Conservation (phyloP, 129 eudicot species). For the Flaveria brownii region DNA sequence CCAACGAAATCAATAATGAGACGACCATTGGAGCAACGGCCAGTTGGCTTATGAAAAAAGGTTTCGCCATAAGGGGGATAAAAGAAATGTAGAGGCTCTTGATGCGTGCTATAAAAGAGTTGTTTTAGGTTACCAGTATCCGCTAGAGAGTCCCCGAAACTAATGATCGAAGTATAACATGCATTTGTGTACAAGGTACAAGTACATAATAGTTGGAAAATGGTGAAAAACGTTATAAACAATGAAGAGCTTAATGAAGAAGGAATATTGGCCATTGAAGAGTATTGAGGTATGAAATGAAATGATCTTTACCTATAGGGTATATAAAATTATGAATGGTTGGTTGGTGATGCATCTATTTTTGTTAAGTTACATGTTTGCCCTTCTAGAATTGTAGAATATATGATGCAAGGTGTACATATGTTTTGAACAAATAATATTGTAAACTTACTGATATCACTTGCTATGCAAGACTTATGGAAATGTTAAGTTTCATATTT, state of each 20-base stretch:
- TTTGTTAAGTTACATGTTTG: not conserved
- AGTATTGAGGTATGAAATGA: not conserved
- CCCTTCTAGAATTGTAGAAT: not conserved
- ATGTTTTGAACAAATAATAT: not conserved
- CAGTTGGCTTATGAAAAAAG: constrained; percentile 32
- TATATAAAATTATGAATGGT: not conserved
- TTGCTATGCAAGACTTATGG: not conserved
- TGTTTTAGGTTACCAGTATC: constrained; percentile 33
- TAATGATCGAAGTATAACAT: constrained; percentile 50
- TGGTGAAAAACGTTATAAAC: not conserved
- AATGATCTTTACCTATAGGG: not conserved
- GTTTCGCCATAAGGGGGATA: constrained; percentile 32
- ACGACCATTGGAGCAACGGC: constrained; percentile 44
- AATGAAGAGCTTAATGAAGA: not conserved
- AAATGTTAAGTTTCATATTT: not conserved
- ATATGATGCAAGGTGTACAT: not conserved
- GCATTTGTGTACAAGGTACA: constrained; percentile 10
- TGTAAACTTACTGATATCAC: not conserved
- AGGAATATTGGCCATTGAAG: constrained; percentile 23
- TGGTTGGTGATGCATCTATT: not conserved
- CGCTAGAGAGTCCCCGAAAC: constrained; percentile 40
- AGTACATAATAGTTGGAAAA: constrained; percentile 9
- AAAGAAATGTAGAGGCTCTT: constrained; percentile 18
- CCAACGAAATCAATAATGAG: constrained; percentile 39
- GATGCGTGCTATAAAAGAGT: not conserved